Conservation (phyloP, 2,329 filamentous ascomycete species). For the Colletotrichum musicola region DNA sequence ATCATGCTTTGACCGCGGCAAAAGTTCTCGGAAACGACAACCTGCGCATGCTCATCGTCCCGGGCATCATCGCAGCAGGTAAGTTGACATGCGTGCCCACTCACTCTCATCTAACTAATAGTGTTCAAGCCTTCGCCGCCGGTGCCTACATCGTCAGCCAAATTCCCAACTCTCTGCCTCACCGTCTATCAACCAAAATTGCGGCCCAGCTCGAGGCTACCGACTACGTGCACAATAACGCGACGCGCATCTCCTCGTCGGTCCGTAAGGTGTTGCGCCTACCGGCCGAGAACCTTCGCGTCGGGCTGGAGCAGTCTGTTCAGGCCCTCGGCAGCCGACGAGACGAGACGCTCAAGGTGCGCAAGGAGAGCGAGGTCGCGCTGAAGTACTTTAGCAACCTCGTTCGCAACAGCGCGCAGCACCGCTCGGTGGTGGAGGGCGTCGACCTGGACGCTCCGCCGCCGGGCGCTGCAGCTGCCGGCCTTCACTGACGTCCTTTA, state of each 20-base stretch:
- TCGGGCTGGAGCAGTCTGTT: conserved; percentile 84
- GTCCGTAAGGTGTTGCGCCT: conserved; percentile 90
- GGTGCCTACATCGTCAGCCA: conserved; percentile 85
- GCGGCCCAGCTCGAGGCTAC: conserved; percentile 82
- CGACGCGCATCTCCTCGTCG: conserved; percentile 83
- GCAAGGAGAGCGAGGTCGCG: conserved; percentile 86
- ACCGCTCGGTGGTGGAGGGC: conserved; percentile 62
- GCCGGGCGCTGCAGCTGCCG: conserved; percentile 44
- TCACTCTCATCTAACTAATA: conserved; percentile 40
- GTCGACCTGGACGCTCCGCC: conserved; percentile 69
- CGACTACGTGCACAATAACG: conserved; percentile 94
- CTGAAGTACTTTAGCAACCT: conserved; percentile 92
- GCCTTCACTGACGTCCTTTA: conserved; percentile 23
- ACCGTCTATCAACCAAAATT: conserved; percentile 87
- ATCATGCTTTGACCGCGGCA: conserved; percentile 85
- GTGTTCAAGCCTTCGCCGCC: conserved; percentile 73
- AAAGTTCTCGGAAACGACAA: conserved; percentile 86
- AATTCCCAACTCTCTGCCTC: conserved; percentile 90
- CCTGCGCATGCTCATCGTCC: conserved; percentile 82
- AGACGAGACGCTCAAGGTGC: conserved; percentile 86
- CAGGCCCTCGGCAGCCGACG: conserved; percentile 84
- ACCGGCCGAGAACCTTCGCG: conserved; percentile 87
- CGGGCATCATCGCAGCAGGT: conserved; percentile 84
- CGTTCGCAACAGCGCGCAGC: conserved; percentile 72
- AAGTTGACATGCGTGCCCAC: conserved; percentile 55